Percentiles rank a stretch among this genome's conserved stretches.
phyloP scores from a whole-genome alignment of 2,329 filamentous ascomycete species.

The Grosmannia huntii region DNA sequence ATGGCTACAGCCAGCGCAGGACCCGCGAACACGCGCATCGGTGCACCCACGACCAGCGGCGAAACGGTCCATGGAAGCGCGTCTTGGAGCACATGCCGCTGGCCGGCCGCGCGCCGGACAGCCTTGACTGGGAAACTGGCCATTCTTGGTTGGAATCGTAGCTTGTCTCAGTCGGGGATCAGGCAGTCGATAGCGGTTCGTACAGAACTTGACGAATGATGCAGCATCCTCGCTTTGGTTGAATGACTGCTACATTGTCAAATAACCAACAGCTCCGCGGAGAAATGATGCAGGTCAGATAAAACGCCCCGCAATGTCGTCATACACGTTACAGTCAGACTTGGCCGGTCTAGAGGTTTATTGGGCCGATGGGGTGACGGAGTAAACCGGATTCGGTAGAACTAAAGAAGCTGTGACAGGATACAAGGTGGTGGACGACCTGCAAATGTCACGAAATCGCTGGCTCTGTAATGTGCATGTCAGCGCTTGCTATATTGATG shows the following conservation, averaged over 20 bases:
- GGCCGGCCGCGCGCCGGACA: slow-evolving; percentile 4
- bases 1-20: slow-evolving; percentile 26
- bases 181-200: background rate
- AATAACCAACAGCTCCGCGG: background rate
- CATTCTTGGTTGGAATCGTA: background rate
- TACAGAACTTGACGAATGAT: background rate
- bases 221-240: background rate
- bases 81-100: slow-evolving; percentile 1
- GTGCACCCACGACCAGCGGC: slow-evolving; percentile 27
- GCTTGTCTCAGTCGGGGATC: no score
- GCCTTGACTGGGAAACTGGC: slow-evolving; percentile 2
- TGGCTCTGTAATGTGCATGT: no score
- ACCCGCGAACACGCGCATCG: slow-evolving; percentile 26
- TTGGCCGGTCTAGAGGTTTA: no score
- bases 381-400: no score
- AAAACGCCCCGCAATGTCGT: background rate
- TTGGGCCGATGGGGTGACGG: no score
- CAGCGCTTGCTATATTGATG: no score
- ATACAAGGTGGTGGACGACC: no score
- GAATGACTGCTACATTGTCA: background rate
- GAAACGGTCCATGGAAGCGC: slow-evolving; percentile 23
- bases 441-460: no score
- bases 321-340: background rate
- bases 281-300: background rate
- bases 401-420: no score